Percentiles rank a stretch among this genome's conserved stretches.
phyloP scores from a whole-genome alignment of 2,329 filamentous ascomycete species.

The Nemania sp. region DNA sequence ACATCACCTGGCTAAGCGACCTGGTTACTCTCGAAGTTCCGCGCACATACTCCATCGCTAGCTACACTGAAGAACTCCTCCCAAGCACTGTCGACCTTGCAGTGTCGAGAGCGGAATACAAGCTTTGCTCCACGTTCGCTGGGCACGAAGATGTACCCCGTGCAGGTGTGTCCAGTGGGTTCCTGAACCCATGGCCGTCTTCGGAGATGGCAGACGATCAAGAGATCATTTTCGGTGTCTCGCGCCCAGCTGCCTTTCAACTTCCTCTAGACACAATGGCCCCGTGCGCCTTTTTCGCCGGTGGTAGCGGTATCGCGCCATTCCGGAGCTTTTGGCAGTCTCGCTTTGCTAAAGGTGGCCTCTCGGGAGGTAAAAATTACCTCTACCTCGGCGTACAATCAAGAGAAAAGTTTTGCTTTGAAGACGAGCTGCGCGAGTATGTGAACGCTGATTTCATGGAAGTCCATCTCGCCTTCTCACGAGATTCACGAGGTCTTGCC shows the following conservation, averaged over 20 bases:
- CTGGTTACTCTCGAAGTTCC: slow-evolving; percentile 63
- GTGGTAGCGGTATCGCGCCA: slow-evolving; percentile 65
- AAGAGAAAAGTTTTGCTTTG: slow-evolving; percentile 64
- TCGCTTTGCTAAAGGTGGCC: slow-evolving; percentile 46
- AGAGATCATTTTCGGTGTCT: slow-evolving; percentile 64
- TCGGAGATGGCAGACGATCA: slow-evolving; percentile 56
- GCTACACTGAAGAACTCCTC: slow-evolving; percentile 62
- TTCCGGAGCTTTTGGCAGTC: slow-evolving; percentile 67
- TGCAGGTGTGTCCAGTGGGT: slow-evolving; percentile 64
- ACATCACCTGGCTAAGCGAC: slow-evolving; percentile 60
- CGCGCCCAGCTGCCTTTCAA: slow-evolving; percentile 64
- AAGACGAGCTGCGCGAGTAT: slow-evolving; percentile 60
- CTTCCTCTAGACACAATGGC: slow-evolving; percentile 63
- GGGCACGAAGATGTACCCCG: slow-evolving; percentile 51
- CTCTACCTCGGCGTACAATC: slow-evolving; percentile 66
- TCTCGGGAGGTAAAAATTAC: slow-evolving; percentile 49
- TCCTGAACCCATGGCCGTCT: slow-evolving; percentile 62
- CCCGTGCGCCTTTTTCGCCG: slow-evolving; percentile 65
- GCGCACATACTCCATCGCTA: slow-evolving; percentile 66
- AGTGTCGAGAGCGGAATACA: slow-evolving; percentile 64
- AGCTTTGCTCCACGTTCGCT: slow-evolving; percentile 58
- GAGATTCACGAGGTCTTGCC: slow-evolving; percentile 60
- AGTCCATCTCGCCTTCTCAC: slow-evolving; percentile 65
- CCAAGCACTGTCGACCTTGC: slow-evolving; percentile 64
- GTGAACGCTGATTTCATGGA: slow-evolving; percentile 63